phyloP scores from a whole-genome alignment of 192 early-diverging fungal genomes.

The Backusella luteola region DNA sequence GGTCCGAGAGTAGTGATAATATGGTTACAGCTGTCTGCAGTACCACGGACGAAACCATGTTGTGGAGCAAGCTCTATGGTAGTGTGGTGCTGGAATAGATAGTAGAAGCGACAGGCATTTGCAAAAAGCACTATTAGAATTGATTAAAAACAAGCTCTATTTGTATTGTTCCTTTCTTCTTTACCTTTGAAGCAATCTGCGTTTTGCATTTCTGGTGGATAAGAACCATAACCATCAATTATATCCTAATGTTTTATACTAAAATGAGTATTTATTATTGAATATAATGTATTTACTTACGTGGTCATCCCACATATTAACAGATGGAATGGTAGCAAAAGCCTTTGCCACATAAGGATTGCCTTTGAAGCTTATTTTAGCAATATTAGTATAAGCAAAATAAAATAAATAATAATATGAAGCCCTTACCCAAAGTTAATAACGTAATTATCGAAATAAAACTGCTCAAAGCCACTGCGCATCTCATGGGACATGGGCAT shows the following conservation, averaged over 20 bases:
- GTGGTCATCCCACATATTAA: slow-evolving; percentile 84
- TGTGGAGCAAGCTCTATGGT: slow-evolving; percentile 53
- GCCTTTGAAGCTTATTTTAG: slow-evolving; percentile 13
- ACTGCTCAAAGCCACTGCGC: slow-evolving; percentile 29
- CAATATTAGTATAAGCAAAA: not conserved
- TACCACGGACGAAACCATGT: slow-evolving; percentile 53
- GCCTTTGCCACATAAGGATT: slow-evolving; percentile 56
- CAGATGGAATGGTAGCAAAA: slow-evolving; percentile 72
- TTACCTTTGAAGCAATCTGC: slow-evolving; percentile 70
- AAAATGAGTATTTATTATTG: not conserved
- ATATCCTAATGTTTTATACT: slow-evolving; percentile 44
- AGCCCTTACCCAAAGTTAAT: slow-evolving; percentile 22
- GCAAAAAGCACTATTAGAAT: slow-evolving; percentile 50
- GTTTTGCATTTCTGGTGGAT: slow-evolving; percentile 70
- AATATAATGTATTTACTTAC: slow-evolving; percentile 29
- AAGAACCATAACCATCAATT: slow-evolving; percentile 84
- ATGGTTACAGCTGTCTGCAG: slow-evolving; percentile 45
- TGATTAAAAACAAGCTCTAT: not conserved
- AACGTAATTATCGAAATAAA: slow-evolving; percentile 34
- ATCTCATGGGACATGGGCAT: slow-evolving; percentile 18
- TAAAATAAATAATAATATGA: not conserved
- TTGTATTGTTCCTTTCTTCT: not conserved
- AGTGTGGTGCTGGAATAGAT: slow-evolving; percentile 83
- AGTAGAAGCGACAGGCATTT: slow-evolving; percentile 73
- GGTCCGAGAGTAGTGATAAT: slow-evolving; percentile 71